Base-by-base conservation (phyloP, 148 eudicot species). In the Selenicereus undatus region DNA sequence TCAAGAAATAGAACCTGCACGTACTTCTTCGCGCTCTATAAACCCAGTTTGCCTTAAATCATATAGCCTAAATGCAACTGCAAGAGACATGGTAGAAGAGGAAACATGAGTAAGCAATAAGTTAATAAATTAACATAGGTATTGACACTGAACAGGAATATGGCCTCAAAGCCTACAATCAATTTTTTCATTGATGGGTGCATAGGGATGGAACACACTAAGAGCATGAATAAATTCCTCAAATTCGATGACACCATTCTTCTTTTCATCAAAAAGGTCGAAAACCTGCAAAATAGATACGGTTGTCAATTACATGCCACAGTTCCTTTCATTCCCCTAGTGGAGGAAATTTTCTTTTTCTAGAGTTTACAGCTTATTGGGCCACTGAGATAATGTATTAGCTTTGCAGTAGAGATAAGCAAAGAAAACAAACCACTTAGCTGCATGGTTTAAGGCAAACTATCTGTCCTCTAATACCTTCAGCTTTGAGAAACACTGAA, bases 1-100 rank as follows among this genome's bases (percentile, higher is more conserved):
- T 21, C 65, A 50, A 21, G 71, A 50, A 56, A 50, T 21, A 74
- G 21, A 66, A 22, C 21, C n/a, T 75, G 51, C 24, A 96, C 98
- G 87, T 86, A 96, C 99, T 94, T 96, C 98, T 84, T 96, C 97
- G 20, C 99, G 91, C 84, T 96, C 98, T 71, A 96, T 96, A 83
- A 86, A 96, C 30, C 99, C 99, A 27, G 97, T 92, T 82, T 94
- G 95, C 80, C 99, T 86, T 84, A 96, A 78, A 85, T 96, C 98
- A 84, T 96, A 96, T 62, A 96, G 90, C 89, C 93, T 91, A 80
- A 96, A 96, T 24, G 94, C 91, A 87, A 92, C 98, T 96, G 97
- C 84, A 88, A 70, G 77, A 83, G 64, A 65, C 43, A 75, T 50
- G 68, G 79, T 18, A 81, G n/a, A n/a, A 32, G 9, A 1, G 32